These are phyloP conservation scores for Mycena amicta DNA, from an alignment of 768 basidiomycete species.

Conservation along the genomic window DNA sequence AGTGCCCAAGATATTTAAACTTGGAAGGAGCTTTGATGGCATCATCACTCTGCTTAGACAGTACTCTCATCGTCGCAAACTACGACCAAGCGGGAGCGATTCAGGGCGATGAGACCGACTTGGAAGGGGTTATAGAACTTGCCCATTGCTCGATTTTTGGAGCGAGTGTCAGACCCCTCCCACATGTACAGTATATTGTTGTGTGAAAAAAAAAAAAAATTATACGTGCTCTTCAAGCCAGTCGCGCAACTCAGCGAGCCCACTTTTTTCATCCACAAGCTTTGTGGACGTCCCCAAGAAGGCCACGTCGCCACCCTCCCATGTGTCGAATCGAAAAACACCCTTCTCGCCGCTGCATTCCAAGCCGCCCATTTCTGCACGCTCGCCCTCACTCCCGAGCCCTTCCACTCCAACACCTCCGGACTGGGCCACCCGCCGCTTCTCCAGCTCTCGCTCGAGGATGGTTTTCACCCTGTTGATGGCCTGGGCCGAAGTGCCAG, in stretches of 20 bases:
- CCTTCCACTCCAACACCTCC: constrained; percentile 73
- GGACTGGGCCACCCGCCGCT: constrained; percentile 63
- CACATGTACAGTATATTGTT: constrained; percentile 10
- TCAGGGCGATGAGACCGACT: constrained; percentile 13
- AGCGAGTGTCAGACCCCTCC: constrained; percentile 15
- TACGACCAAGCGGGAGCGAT: constrained; percentile 11
- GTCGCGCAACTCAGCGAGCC: constrained; percentile 45
- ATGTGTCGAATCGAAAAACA: constrained; percentile 72
- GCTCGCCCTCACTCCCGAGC: constrained; percentile 68
- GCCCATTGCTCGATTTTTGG: constrained; percentile 16
- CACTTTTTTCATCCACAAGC: constrained; percentile 44
- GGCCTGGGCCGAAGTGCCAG: constrained; percentile 49
- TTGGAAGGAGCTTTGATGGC: neutral
- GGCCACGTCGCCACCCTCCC: constrained; percentile 82
- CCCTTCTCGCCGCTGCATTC: constrained; percentile 63
- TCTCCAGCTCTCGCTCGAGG: constrained; percentile 84
- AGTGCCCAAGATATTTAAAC: neutral
- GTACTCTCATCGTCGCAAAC: constrained; percentile 4
- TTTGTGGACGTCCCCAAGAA: constrained; percentile 64
- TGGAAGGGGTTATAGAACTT: constrained; percentile 19
- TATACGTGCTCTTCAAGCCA: constrained; percentile 52
- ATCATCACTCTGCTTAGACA: constrained; percentile 14
- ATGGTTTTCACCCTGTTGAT: constrained; percentile 73
- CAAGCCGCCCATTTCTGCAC: constrained; percentile 70
- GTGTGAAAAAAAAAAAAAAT: constrained; percentile 4